phyloP scores from a whole-genome alignment of 768 basidiomycete genomes.

The Hericium rajendrae region DNA sequence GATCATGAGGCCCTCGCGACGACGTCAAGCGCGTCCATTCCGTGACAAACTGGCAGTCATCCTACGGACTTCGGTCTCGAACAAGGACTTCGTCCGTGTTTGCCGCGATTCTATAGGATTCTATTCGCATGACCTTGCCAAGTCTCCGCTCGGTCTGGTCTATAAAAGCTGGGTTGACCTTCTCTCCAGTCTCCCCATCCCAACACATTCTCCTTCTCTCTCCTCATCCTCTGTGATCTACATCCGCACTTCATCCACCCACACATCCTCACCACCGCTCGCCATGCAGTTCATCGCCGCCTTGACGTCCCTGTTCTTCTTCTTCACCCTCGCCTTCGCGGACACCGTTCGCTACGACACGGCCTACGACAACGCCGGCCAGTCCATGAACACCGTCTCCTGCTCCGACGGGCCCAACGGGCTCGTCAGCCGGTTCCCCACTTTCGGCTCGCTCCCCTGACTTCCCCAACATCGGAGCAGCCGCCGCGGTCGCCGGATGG shows the following conservation, averaged over 20 bases:
- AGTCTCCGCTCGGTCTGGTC: neutral
- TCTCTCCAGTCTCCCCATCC: neutral
- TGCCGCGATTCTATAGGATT: neutral
- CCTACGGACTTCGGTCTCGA: neutral
- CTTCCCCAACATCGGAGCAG: constrained; percentile 16
- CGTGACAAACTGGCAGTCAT: neutral
- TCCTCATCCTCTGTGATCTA: neutral
- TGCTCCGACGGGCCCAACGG: constrained; percentile 18
- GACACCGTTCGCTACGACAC: constrained; percentile 1
- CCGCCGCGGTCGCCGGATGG: constrained; percentile 21
- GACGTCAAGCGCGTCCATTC: neutral
- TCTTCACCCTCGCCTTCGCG: neutral
- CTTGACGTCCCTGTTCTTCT: neutral
- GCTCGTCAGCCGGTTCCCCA: constrained; percentile 9
- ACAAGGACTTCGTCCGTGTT: no score
- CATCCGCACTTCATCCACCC: neutral
- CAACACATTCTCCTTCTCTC: neutral
- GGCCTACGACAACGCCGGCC: constrained; percentile 2
- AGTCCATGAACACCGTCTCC: constrained; percentile 7
- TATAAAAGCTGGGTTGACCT: neutral
- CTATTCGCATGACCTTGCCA: neutral
- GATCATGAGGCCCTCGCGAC: neutral
- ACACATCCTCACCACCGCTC: neutral
- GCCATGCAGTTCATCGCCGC: neutral
- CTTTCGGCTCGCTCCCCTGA: constrained; percentile 8